Evolutionary conservation across 768 basidiomycete genomes (phyloP), one percentile per base, ranked within the genome.

Genomic region (Auricularia auricula-judae): DNA sequence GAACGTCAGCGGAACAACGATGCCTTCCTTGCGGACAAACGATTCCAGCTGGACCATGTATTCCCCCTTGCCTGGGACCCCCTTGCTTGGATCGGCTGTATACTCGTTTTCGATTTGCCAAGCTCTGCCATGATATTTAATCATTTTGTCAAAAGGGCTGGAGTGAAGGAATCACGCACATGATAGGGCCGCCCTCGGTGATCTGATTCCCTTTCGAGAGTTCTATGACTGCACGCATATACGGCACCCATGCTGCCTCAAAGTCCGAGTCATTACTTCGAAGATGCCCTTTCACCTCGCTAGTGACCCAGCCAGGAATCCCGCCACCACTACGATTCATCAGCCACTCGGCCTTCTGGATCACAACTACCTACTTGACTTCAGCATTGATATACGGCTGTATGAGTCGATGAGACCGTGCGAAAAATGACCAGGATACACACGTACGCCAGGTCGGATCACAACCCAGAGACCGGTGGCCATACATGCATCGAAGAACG

Each of bases 181-280:
- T 86, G 21, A 92, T 83, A 23, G 90, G 88, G 12, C 90, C 90
- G 23, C 88, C 89, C 12, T 79, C 73, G 10, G 79, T 84, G 59
- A 93, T 84, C 69, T 92, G 89, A 67, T 88, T 82, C 0, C 83
- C 82, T 0, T 73, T 77, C 0, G 87, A 85, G 47, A 81, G 79
- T 3, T 79, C 68, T 65, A 87, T 86, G 62, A 93, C 81, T 3
- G 79, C 84, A 58, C 83, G 78, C 29, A 92, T 82, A 68, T 93
- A 93, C 8, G 78, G 82, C 66, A 81, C 77, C 89, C 91, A 93
- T 0, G 88, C 83, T 10, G 78, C 82, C 34, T 75, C 77, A 80
- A 84, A 92, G 68, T 88, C 87, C 0, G 84, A 80, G 4, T 82
- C 86, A 64, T 88, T 88, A 23, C 89, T 91, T n/a, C 91, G 82